Evolutionary conservation across 2,329 filamentous ascomycete species (phyloP).

Genomic region (Drechslerella stenobrocha): DNA sequence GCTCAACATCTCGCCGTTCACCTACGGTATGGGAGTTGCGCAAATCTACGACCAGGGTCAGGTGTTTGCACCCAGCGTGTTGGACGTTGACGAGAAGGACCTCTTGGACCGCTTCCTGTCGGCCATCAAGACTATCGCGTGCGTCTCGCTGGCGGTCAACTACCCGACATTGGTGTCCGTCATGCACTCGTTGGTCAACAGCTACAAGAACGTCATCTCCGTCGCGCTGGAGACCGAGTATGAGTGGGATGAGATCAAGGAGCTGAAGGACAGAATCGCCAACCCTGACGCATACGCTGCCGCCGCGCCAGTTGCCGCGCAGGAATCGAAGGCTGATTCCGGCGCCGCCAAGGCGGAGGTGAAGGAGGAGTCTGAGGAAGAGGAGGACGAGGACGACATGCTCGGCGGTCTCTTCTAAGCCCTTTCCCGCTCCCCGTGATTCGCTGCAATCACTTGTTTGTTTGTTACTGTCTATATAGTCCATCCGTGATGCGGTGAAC

Average conservation of each 20-base stretch:
- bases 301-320: conserved; percentile 71
- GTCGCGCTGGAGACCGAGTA: conserved; percentile 80
- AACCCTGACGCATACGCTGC: conserved; percentile 96
- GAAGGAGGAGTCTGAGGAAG: conserved; percentile 67
- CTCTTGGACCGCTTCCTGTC: conserved; percentile 79
- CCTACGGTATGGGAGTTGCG: conserved; percentile 93
- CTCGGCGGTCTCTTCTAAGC: conserved; percentile 79
- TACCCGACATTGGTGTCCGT: conserved; percentile 96
- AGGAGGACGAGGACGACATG: conserved; percentile 67
- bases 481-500: conserved; percentile 16
- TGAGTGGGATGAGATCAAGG: conserved; percentile 92
- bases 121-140: conserved; percentile 83
- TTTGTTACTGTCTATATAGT: conserved; percentile 43
- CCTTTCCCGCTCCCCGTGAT: neutral
- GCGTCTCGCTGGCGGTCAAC: conserved; percentile 86
- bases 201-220: conserved; percentile 94
- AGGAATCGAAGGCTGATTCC: conserved; percentile 61
- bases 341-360: conserved; percentile 61
- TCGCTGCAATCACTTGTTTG: neutral
- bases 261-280: conserved; percentile 99
- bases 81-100: conserved; percentile 94
- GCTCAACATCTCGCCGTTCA: conserved; percentile 99
- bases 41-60: conserved; percentile 99
- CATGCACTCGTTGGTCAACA: conserved; percentile 94
- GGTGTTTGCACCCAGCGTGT: conserved; percentile 78